Evolutionary conservation across 2,329 filamentous ascomycete species (phyloP), one percentile per base, ranked within the genome.

Genomic region (Colletotrichum paranaense): DNA sequence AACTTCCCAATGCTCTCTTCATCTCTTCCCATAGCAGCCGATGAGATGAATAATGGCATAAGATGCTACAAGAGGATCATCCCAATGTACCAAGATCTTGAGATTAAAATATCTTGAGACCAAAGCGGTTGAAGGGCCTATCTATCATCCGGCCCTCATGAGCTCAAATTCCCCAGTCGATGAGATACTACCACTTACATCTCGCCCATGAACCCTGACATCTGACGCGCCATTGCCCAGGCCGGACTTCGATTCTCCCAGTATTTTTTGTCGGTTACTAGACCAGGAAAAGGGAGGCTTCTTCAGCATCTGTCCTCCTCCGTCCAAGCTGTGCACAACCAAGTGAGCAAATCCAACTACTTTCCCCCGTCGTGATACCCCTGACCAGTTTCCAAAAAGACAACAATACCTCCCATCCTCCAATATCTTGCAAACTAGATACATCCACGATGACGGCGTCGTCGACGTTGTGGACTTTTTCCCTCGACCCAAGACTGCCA

Each of bases 191-290:
- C 16, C 22, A 9, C 12, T 22, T 1, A 19, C 7, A 4, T 32
- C 16, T n/a, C 11, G 19, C 9, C 5, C 6, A 42, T 4, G 46
- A 38, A 64, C 5, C 62, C 26, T 32, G 16, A 77, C 8, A 35
- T 42, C 35, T 66, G 30, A 58, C 55, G 9, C 22, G 5, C 24
- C 16, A 24, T 64, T 35, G 8, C 5, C 52, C 52, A 92, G 90
- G 93, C 93, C 93, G 3, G 90, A 94, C 76, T 95, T 95, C 79
- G 93, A 95, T 81, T 94, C 93, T 6, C 93, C 93, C 0, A 92
- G 92, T 0, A 83, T 95, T 62, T 95, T 95, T 80, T 94, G 92
- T 78, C 90, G 93, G 53, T 86, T 95, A 19, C 83, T 95, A 3
- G 93, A 95, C 82, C 92, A 93, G 78, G 85, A 93, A 76, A 94